Evolutionary conservation across 1,284 basidiomycete species (phyloP), one percentile per base, ranked within the genome.

Genomic region (Thecaphora frezii): DNA sequence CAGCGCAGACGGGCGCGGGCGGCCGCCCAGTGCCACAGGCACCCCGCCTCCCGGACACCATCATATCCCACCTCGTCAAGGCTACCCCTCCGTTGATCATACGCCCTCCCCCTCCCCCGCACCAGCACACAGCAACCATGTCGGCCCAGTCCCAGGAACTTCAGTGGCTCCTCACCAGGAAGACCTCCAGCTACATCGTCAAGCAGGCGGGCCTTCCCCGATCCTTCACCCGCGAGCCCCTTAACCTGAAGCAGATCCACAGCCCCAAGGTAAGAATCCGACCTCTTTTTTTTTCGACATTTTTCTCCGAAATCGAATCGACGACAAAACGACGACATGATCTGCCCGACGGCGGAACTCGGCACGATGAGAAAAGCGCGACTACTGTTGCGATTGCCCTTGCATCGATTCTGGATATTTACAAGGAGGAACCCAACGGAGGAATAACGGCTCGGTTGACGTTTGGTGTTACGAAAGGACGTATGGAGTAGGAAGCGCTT

Each of bases 131-230:
- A 22, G 12, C 37, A 21, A 49, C 38, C 36, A 72, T 72, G 70
- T 59, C 66, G 24, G 46, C 51, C 16, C 18, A 9, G 57, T 66
- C 64, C 44, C 74, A 77, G 65, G 76, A 77, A 56, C 73, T 77
- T 51, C 71, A 77, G 71, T 77, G 74, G 74, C 73, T 76, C 48
- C 69, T 78, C 44, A 52, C 68, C 49, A 66, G 75, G 54, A 69
- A 70, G 63, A 66, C 60, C 55, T 67, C 67, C 45, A 64, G 66
- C 65, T 74, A 62, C 73, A 58, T 77, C 50, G 72, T 78, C 42
- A 77, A 77, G 73, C 76, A 77, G 63, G 71, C 71, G 70, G 74
- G 72, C 46, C 61, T 77, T 39, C 64, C 66, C 57, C 65, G 74
- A 57, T 66, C 71, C 66, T 78, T 77, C 68, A 69, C 73, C 48